These are phyloP conservation scores for Astragalus glycyphyllos DNA, from an alignment of 306 rosid genomes.

Conservation along the genomic window DNA sequence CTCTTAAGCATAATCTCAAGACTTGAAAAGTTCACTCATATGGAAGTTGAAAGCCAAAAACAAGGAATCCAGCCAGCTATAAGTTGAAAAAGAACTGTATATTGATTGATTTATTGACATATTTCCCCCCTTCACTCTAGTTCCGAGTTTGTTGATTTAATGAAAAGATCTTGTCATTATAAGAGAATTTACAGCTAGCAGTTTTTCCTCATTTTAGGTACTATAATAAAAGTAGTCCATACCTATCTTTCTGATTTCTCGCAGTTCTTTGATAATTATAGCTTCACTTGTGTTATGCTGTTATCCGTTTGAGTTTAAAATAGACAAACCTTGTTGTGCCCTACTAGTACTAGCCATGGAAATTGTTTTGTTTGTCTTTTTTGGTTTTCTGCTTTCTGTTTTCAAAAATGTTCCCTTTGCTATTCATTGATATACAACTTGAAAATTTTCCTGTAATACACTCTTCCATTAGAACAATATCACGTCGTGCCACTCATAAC, in stretches of 20 bases:
- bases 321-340: neutral
- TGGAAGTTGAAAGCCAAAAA: neutral
- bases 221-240: too few relatives aligned
- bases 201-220: neutral
- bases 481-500: conserved; percentile 3
- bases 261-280: conserved; percentile 10
- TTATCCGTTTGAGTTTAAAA: neutral
- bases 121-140: neutral
- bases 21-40: too few relatives aligned
- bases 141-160: neutral
- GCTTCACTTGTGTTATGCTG: conserved; percentile 24
- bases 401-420: neutral
- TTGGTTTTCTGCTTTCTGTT: neutral
- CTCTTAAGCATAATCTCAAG: too few relatives aligned
- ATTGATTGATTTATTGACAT: neutral
- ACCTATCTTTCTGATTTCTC: neutral
- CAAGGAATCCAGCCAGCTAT: neutral
- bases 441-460: neutral
- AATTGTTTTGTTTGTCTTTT: neutral
- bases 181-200: conserved; percentile 3
- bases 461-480: neutral
- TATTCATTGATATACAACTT: conserved; percentile 8
- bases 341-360: neutral
- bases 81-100: neutral
- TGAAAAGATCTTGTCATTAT: conserved; percentile 10